A percentile compares a stretch with the other conserved stretches of the same genome.
Evolutionary conservation across 306 rosid species (phyloP).

Genomic region (Lathyrus oleraceus): DNA sequence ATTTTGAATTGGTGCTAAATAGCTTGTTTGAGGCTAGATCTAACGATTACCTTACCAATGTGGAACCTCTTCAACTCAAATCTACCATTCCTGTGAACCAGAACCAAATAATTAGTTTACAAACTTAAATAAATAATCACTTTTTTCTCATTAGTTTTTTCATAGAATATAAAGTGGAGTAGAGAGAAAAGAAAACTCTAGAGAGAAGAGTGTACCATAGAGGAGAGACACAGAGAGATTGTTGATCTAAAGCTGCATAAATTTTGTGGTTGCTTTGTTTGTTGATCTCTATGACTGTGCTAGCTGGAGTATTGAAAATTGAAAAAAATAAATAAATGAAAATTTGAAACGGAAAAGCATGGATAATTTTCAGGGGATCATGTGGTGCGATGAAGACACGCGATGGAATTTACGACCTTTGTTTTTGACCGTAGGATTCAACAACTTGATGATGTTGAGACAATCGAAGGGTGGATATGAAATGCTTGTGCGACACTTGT

Average conservation of each 20-base stretch:
- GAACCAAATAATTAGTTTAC: slow-evolving; percentile 39
- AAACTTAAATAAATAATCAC: slow-evolving; percentile 11
- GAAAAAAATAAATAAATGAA: background rate
- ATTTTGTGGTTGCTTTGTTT: slow-evolving; percentile 42
- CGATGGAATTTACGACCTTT: background rate
- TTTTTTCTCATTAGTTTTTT: background rate
- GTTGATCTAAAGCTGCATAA: slow-evolving; percentile 54
- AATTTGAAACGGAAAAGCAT: slow-evolving; percentile 31
- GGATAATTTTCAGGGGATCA: slow-evolving; percentile 31
- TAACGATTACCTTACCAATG: slow-evolving; percentile 58
- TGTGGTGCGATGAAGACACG: background rate
- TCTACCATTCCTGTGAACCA: slow-evolving; percentile 61
- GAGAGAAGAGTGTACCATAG: slow-evolving; percentile 51
- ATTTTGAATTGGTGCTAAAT: slow-evolving; percentile 14
- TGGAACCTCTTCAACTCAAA: slow-evolving; percentile 47
- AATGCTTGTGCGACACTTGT: background rate
- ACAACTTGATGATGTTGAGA: too few relatives aligned
- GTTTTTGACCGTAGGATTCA: background rate
- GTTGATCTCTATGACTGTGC: slow-evolving; percentile 39
- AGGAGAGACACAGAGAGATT: slow-evolving; percentile 22
- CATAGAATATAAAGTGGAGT: too few relatives aligned
- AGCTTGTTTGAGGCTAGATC: slow-evolving; percentile 54
- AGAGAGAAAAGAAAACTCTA: slow-evolving; percentile 13
- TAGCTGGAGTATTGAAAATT: slow-evolving; percentile 36
- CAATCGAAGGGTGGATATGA: background rate